phyloP scores from a whole-genome alignment of 2,329 filamentous ascomycete species.

The Diaporthe sp. region DNA sequence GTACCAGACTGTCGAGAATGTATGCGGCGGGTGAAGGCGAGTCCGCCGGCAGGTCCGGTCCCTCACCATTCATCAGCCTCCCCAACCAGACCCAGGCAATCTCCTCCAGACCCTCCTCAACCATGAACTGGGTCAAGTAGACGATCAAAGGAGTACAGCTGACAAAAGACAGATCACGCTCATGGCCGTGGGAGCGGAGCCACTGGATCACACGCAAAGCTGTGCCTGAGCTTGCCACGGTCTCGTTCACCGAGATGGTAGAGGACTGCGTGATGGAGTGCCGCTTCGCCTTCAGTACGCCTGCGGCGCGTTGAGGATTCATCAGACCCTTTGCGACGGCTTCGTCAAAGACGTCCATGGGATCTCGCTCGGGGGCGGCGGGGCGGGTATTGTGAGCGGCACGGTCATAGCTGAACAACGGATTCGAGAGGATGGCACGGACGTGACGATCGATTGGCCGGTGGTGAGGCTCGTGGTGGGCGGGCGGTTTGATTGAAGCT shows the following conservation, averaged over 20 bases:
- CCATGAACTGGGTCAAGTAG: conserved; percentile 62
- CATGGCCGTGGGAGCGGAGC: conserved; percentile 65
- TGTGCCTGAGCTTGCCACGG: conserved; percentile 59
- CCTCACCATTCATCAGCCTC: conserved; percentile 52
- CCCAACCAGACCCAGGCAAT: conserved; percentile 68
- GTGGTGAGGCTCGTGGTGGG: conserved; percentile 43
- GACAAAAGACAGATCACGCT: conserved; percentile 62
- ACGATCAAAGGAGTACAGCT: conserved; percentile 54
- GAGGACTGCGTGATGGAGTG: conserved; percentile 56
- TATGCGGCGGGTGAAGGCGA: conserved; percentile 44
- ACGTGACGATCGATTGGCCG: conserved; percentile 65
- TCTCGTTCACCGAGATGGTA: conserved; percentile 49
- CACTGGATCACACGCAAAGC: conserved; percentile 65
- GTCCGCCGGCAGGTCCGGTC: conserved; percentile 38
- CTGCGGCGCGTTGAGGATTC: conserved; percentile 66
- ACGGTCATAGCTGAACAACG: conserved; percentile 62
- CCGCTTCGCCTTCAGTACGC: conserved; percentile 65
- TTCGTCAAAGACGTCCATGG: conserved; percentile 69
- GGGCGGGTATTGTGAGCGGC: conserved; percentile 46
- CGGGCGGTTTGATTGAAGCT: conserved; percentile 30
- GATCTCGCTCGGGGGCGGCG: conserved; percentile 52
- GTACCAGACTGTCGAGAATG: conserved; percentile 57
- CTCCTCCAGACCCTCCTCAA: conserved; percentile 66
- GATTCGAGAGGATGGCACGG: conserved; percentile 70
- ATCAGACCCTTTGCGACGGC: conserved; percentile 70